Evolutionary conservation across 2,329 filamentous ascomycete genomes (phyloP).

Genomic region (Beauveria sp.): DNA sequence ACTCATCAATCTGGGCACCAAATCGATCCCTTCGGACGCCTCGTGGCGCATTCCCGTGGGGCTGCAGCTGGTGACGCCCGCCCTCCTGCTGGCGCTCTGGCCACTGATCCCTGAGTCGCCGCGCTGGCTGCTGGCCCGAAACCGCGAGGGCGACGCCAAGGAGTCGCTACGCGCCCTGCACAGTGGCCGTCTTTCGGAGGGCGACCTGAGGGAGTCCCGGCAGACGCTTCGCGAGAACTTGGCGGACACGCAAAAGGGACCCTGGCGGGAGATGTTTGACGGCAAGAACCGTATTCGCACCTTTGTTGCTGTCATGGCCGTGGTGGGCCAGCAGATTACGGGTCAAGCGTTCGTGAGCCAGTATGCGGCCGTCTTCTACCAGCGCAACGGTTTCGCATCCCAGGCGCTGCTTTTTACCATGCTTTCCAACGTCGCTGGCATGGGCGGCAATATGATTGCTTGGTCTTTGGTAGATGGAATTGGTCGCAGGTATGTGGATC

Average conservation of each 20-base stretch:
- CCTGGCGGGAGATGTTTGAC: slow-evolving; percentile 18
- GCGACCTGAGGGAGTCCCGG: slow-evolving; percentile 18
- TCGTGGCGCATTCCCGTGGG: slow-evolving; percentile 37
- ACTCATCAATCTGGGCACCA: slow-evolving; percentile 21
- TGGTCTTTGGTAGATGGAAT: slow-evolving; percentile 20
- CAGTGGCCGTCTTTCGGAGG: slow-evolving; percentile 19
- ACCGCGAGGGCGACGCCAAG: slow-evolving; percentile 26
- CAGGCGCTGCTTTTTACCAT: slow-evolving; percentile 21
- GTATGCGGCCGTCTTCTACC: slow-evolving; percentile 23
- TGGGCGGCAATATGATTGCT: slow-evolving; percentile 13
- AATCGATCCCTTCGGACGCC: slow-evolving; percentile 15
- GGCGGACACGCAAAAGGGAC: slow-evolving; percentile 15
- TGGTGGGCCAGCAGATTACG: slow-evolving; percentile 26
- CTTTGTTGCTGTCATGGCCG: slow-evolving; percentile 19
- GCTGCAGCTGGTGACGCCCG: slow-evolving; percentile 34
- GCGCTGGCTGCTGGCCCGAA: slow-evolving; percentile 34
- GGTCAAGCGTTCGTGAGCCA: slow-evolving; percentile 23
- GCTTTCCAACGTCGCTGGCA: slow-evolving; percentile 11
- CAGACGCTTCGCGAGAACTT: slow-evolving; percentile 15
- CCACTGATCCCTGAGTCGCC: slow-evolving; percentile 37
- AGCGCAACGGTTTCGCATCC: slow-evolving; percentile 18
- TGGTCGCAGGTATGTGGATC: slow-evolving; percentile 13
- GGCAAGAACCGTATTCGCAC: slow-evolving; percentile 17
- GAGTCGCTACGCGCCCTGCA: slow-evolving; percentile 24
- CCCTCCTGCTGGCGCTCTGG: slow-evolving; percentile 27